phyloP scores from a whole-genome alignment of 192 early-diverging fungal species.

The Podila epicladia region DNA sequence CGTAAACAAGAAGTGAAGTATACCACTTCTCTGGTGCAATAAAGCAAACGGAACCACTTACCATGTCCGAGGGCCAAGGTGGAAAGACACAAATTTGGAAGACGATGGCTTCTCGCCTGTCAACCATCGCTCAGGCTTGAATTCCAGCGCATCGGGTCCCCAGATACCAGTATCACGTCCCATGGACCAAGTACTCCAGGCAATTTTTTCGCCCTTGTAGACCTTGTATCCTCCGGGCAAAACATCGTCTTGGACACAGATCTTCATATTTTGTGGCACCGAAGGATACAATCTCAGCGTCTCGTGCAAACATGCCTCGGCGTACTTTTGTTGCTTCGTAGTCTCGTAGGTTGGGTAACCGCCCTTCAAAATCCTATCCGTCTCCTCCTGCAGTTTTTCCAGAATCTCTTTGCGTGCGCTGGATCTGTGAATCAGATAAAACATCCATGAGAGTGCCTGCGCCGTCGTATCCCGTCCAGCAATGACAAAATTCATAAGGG shows the following conservation, averaged over 20 bases:
- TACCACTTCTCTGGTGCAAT: background rate
- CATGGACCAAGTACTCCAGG: conserved; percentile 61
- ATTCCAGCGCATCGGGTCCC: conserved; percentile 72
- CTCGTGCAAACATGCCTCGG: conserved; percentile 62
- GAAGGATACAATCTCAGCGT: conserved; percentile 74
- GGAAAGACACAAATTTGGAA: conserved; percentile 63
- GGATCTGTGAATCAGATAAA: conserved; percentile 56
- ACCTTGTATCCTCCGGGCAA: conserved; percentile 70
- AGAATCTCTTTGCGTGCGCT: conserved; percentile 33
- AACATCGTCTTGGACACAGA: conserved; percentile 64
- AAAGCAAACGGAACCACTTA: conserved; percentile 2
- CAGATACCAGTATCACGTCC: conserved; percentile 63
- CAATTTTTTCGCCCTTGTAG: conserved; percentile 58
- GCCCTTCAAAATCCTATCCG: conserved; percentile 15
- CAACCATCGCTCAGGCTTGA: conserved; percentile 74
- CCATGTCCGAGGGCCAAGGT: conserved; percentile 64
- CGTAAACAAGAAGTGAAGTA: background rate
- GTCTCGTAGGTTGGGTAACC: conserved; percentile 36
- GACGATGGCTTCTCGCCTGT: conserved; percentile 36
- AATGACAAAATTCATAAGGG: conserved; percentile 53
- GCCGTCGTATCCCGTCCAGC: conserved; percentile 70
- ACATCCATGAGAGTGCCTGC: conserved; percentile 64
- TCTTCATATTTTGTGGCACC: conserved; percentile 66
- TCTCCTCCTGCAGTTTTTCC: conserved; percentile 42
- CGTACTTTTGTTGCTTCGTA: conserved; percentile 31